Conservation (phyloP, 176 grass and related monocot genomes). For the maize (Zea mays) region Zm-B73-REFERENCE-NAM-5.0 NC_050098.1:201510001-201510500, state of each 20-base stretch:
- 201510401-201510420: not conserved
- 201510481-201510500: conserved; percentile 19
- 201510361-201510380: conserved; percentile 12
- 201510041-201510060: not conserved
- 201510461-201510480: conserved; percentile 24
- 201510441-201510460: not conserved
- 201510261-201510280: not conserved
- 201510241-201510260: not conserved
- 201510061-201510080: not conserved
- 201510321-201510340: conserved; percentile 1
- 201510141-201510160: conserved; percentile 18
- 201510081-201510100: conserved; percentile 12
- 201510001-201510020: conserved; percentile 20
- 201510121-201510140: not conserved
- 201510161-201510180: conserved; percentile 3
- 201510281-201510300: not conserved
- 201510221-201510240: not conserved
- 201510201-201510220: not conserved
- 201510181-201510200: conserved; percentile 1
- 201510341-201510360: conserved; percentile 22
- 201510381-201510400: not conserved
- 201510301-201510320: not conserved
- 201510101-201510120: conserved; percentile 10
- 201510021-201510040: conserved; percentile 33
- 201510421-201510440: not conserved